Evolutionary conservation across 2,329 filamentous ascomycete genomes (phyloP).

Genomic region (Pseudogymnoascus sp.): DNA sequence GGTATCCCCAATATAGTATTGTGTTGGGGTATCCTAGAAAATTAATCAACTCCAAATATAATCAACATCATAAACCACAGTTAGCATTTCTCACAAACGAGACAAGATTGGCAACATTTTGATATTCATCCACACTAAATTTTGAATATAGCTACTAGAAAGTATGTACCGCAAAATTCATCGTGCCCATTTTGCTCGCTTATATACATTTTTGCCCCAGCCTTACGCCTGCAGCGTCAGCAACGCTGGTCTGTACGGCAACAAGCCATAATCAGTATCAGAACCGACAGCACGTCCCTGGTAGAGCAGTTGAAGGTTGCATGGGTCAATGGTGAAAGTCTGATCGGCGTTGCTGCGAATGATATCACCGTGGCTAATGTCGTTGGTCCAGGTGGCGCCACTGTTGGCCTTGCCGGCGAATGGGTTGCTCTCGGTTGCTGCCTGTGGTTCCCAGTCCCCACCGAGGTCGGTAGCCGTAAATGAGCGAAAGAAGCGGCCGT

Average conservation of each 20-base stretch:
- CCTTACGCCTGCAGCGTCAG: conserved; percentile 36
- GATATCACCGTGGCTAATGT: conserved; percentile 59
- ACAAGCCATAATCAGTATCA: conserved; percentile 38
- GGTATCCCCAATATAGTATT: neutral
- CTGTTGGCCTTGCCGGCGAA: conserved; percentile 63
- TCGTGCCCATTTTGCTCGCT: neutral
- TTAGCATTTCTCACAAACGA: neutral
- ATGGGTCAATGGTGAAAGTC: conserved; percentile 55
- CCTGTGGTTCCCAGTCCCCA: conserved; percentile 52
- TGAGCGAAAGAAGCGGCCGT: conserved; percentile 58
- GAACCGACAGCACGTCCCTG: conserved; percentile 45
- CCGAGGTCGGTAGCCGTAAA: conserved; percentile 51
- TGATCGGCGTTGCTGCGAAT: conserved; percentile 50
- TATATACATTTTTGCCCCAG: neutral
- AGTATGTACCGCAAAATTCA: neutral
- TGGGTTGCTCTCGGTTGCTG: conserved; percentile 46
- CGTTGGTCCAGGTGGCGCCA: conserved; percentile 57
- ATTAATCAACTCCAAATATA: neutral
- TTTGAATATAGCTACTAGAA: neutral
- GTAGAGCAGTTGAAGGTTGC: conserved; percentile 58
- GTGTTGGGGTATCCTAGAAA: neutral
- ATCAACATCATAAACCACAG: neutral
- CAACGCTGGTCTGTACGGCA: conserved; percentile 49
- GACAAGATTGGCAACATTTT: neutral
- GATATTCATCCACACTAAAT: neutral